Evolutionary conservation across 2,329 filamentous ascomycete genomes (phyloP).

Genomic region (Aspergillus brasiliensis): DNA sequence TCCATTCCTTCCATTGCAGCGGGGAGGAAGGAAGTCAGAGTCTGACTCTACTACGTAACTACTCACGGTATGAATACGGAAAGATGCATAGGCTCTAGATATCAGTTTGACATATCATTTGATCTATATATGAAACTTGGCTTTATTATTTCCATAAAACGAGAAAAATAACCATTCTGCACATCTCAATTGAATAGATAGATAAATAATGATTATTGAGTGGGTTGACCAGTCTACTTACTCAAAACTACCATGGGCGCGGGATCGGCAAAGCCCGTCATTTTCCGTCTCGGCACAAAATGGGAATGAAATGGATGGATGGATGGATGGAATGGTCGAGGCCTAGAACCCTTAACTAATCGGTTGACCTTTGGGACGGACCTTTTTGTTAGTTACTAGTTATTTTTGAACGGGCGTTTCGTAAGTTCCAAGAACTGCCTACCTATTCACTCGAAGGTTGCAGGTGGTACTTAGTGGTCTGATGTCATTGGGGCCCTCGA

Average conservation of each 20-base stretch:
- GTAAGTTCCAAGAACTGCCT: too few relatives aligned
- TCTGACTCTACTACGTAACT: not conserved
- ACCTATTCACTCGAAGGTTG: too few relatives aligned
- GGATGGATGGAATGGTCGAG: too few relatives aligned
- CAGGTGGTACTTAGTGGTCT: too few relatives aligned
- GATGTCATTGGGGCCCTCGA: too few relatives aligned
- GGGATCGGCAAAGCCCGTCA: constrained; percentile 7
- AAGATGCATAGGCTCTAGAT: not conserved
- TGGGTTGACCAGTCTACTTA: constrained; percentile 3
- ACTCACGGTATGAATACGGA: too few relatives aligned
- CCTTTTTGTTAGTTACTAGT: too few relatives aligned
- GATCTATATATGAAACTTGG: constrained; percentile 3
- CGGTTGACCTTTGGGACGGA: too few relatives aligned
- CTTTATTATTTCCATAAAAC: not conserved
- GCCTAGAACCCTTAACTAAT: not conserved
- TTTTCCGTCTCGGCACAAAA: not conserved
- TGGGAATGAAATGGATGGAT: too few relatives aligned
- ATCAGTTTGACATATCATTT: constrained; percentile 6
- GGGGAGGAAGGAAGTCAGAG: not conserved
- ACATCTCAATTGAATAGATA: not conserved
- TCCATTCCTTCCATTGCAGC: not conserved
- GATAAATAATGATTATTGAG: too few relatives aligned
- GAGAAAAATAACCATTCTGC: not conserved
- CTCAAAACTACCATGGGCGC: not conserved
- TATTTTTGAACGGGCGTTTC: too few relatives aligned